Base-by-base conservation (phyloP, 164 flowering plant species). In the Annona cherimola region DNA sequence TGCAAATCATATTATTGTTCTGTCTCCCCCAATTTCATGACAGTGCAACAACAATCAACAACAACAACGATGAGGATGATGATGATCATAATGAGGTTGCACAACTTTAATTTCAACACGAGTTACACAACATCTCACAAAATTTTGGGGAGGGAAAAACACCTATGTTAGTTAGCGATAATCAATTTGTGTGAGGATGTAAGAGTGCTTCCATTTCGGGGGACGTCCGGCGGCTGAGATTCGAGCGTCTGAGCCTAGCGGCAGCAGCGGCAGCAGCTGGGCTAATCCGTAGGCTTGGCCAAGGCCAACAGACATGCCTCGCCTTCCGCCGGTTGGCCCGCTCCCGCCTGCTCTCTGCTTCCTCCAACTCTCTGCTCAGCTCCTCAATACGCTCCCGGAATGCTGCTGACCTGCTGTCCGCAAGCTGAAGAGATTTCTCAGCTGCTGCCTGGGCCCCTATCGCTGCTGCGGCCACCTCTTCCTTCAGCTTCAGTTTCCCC, bases 221-320 rank as follows among this genome's bases (percentile, higher is more conserved):
- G 18, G 84, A 73, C 81, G 75, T 74, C 59, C 86, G 69, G 70
- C 67, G 41, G 44, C 43, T 80, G 4, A 64, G 73, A 73, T 73
- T 74, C 39, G 66, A 69, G 19, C 73, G 57, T 71, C 80, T 79
- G 54, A 63, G 20, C n/a, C n/a, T n/a, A n/a, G n/a, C n/a, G n/a
- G n/a, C n/a, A n/a, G n/a, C n/a, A n/a, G n/a, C n/a, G n/a, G n/a
- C n/a, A 67, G 67, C 67, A 14, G 75, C 66, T 1, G 83, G 72
- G 39, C 73, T 81, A 44, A 75, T 54, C 55, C 72, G 80, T 55
- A 87, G 68, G 8, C 73, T 76, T 66, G 72, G 78, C 90, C 90
- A 89, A 19, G 96, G 96, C 96, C 98, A 91, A 78, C 96, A 91
- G 6, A 89, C 70, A 62, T 77, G 88, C 63, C 94, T 84, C 35